phyloP scores from a whole-genome alignment of 1,284 basidiomycete species.

The Ustilago vetiveriae region DNA sequence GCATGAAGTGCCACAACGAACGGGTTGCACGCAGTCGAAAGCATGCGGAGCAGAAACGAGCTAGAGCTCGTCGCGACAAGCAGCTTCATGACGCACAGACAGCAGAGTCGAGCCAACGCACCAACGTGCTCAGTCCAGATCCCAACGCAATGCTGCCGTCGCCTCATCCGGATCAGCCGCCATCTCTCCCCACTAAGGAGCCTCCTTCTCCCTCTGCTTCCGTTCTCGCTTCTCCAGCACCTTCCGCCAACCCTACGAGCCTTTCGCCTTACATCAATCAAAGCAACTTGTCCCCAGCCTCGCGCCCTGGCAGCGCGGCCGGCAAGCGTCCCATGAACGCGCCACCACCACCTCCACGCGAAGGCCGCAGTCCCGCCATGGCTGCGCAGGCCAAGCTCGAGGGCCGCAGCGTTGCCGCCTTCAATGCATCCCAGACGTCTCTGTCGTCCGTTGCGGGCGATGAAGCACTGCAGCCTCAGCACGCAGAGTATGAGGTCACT shows the following conservation, averaged over 20 bases:
- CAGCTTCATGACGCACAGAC: constrained; percentile 32
- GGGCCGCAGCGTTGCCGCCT: neutral
- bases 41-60: constrained; percentile 78
- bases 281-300: constrained; percentile 8
- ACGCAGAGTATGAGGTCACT: constrained; percentile 13
- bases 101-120: constrained; percentile 12
- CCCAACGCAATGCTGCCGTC: neutral
- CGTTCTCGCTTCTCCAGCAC: constrained; percentile 16
- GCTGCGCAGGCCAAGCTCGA: constrained; percentile 25
- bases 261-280: constrained; percentile 38
- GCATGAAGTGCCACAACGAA: constrained; percentile 96
- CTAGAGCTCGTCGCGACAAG: constrained; percentile 38
- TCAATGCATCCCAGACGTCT: constrained; percentile 20
- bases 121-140: neutral
- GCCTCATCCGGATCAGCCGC: constrained; percentile 19
- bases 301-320: constrained; percentile 25
- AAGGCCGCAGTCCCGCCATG: constrained; percentile 29
- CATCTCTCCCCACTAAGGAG: constrained; percentile 24
- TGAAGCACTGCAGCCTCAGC: constrained; percentile 4
- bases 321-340: constrained; percentile 46
- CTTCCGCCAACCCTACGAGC: constrained; percentile 4
- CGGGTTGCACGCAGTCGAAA: constrained; percentile 89
- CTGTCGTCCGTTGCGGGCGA: constrained; percentile 18
- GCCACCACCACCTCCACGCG: constrained; percentile 42
- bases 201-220: constrained; percentile 15